Base-by-base conservation (phyloP, 331 rosid species). In the Rhamnella rubrinervis region DNA sequence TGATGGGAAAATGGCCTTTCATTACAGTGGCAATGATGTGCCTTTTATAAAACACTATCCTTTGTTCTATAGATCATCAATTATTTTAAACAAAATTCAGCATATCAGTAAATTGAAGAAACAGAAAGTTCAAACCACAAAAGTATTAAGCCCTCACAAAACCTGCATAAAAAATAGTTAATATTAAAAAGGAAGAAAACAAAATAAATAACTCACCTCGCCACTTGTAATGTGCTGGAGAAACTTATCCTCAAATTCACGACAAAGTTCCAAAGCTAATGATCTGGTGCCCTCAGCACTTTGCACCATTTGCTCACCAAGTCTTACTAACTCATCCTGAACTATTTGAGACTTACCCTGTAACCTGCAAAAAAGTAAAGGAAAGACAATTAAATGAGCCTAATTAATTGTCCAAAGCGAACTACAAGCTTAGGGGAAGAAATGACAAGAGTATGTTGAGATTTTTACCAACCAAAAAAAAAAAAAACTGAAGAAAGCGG, bases 191-290 rank as follows among this genome's bases (percentile, higher is more conserved):
- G 13, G 13, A 35, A 14, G 55, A 26, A 60, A 17, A 35, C 26
- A 16, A 35, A 51, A 46, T 28, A 20, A 37, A 10, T 59, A 50
- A 60, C 95, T 80, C 78, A 91, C 98, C 97, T 95, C 98, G 66
- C 96, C 98, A 72, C 93, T 84, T 70, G 96, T 85, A 68, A 95
- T 91, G 79, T 95, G 98, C 73, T 65, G 93, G 74, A 95, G 97
- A 79, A 95, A 95, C 86, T 87, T 95, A 77, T 95, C 98, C 90
- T 95, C 98, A 70, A 91, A 95, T 71, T 95, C 98, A 78, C 98
- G 98, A 61, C 98, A 95, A 77, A 95, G 89, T 85, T 95, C 88
- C 92, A 91, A 78, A 76, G 95, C 98, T 73, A 95, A 83, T 63
- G 98, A 96, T 74, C 97, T 87, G 44, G 98, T 91, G 60, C 98